Conservation (phyloP, 1,284 basidiomycete species). For the Fomes fomentarius region DNA sequence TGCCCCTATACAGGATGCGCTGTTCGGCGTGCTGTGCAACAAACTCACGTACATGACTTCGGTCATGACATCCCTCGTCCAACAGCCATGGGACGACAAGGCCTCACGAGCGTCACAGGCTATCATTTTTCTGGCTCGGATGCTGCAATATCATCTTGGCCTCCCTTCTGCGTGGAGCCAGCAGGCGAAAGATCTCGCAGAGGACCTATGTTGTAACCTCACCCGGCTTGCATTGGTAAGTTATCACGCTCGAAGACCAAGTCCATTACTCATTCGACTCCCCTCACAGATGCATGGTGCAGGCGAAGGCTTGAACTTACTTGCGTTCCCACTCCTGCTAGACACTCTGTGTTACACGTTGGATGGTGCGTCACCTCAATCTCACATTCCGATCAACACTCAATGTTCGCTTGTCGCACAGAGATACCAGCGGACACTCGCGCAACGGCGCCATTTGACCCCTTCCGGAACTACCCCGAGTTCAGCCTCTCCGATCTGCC, state of each 20-base stretch:
- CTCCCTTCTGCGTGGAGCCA: slow-evolving; percentile 64
- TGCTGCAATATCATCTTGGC: slow-evolving; percentile 74
- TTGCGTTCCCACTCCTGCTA: slow-evolving; percentile 65
- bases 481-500: slow-evolving; percentile 55
- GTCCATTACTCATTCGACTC: not conserved
- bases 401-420: slow-evolving; percentile 29
- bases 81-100: slow-evolving; percentile 17
- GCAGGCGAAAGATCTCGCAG: slow-evolving; percentile 49
- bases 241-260: no score
- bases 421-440: slow-evolving; percentile 67
- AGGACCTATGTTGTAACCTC: slow-evolving; percentile 47
- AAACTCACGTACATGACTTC: slow-evolving; percentile 48
- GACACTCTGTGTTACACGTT: slow-evolving; percentile 76
- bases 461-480: slow-evolving; percentile 65
- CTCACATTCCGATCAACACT: not conserved
- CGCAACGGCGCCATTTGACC: slow-evolving; percentile 47
- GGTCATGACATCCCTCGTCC: slow-evolving; percentile 33
- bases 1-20: slow-evolving; percentile 53
- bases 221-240: slow-evolving; percentile 62
- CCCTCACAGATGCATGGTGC: slow-evolving; percentile 50
- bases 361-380: slow-evolving; percentile 55
- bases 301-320: slow-evolving; percentile 51
- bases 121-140: slow-evolving; percentile 58
- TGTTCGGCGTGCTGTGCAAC: slow-evolving; percentile 49
- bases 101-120: slow-evolving; percentile 28